Conservation (phyloP, 2,329 filamentous ascomycete genomes). For the Fusarium sp. region DNA sequence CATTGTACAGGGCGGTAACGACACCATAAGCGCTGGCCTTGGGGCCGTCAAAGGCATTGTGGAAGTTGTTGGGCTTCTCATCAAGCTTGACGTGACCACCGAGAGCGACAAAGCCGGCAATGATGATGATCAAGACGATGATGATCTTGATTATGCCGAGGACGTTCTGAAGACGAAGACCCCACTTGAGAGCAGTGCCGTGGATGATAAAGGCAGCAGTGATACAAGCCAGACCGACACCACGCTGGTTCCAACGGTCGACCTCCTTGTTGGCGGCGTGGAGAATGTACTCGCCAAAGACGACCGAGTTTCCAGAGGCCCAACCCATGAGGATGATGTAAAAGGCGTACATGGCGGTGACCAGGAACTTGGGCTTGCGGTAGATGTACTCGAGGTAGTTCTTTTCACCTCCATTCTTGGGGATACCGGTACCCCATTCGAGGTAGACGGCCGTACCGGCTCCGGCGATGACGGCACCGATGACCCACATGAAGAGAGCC, state of each 20-base stretch:
- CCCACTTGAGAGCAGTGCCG: constrained; percentile 72
- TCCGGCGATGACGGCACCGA: constrained; percentile 70
- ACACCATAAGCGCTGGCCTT: constrained; percentile 74
- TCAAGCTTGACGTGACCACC: constrained; percentile 70
- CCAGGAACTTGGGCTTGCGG: constrained; percentile 69
- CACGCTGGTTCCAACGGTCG: constrained; percentile 75
- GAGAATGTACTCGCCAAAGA: constrained; percentile 78
- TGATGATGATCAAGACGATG: constrained; percentile 73
- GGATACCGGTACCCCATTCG: constrained; percentile 74
- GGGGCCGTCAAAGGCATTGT: constrained; percentile 73
- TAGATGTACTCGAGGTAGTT: constrained; percentile 76
- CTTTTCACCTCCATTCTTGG: constrained; percentile 74
- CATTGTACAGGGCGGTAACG: constrained; percentile 78
- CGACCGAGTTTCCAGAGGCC: constrained; percentile 75
- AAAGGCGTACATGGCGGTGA: constrained; percentile 69
- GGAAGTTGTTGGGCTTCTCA: constrained; percentile 71
- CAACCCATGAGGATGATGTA: constrained; percentile 74
- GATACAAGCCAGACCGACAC: constrained; percentile 74
- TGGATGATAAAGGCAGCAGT: constrained; percentile 75
- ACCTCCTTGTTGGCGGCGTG: constrained; percentile 73
- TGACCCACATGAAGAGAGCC: constrained; percentile 72
- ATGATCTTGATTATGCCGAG: constrained; percentile 75
- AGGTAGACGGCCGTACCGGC: constrained; percentile 74
- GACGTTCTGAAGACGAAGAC: constrained; percentile 74
- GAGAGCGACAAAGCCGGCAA: constrained; percentile 71